These are phyloP conservation scores for Dictyostelium firmibasis DNA, from an alignment of 78 protist genomes.

Conservation along the genomic window DNA sequence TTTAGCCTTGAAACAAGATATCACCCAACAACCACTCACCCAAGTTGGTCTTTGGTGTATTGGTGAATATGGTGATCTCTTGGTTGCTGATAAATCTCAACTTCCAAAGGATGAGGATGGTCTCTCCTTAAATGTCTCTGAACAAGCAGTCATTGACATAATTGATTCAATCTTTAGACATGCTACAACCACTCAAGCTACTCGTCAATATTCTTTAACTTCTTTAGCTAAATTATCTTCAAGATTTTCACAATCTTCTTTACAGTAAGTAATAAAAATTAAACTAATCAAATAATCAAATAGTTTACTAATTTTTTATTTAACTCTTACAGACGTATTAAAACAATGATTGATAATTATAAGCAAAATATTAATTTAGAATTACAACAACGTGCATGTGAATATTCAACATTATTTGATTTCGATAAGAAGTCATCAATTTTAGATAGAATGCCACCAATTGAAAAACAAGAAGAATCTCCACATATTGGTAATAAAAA, in stretches of 20 bases:
- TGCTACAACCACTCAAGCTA: conserved; percentile 46
- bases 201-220: conserved; percentile 87
- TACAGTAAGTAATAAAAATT: conserved; percentile 1
- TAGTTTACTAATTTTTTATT: not conserved
- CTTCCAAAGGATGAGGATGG: conserved; percentile 76
- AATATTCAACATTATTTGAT: conserved; percentile 86
- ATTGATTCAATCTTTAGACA: conserved; percentile 52
- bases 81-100: conserved; percentile 68
- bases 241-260: conserved; percentile 54
- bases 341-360: conserved; percentile 25
- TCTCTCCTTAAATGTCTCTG: conserved; percentile 21
- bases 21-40: conserved; percentile 75
- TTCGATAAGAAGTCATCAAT: conserved; percentile 20
- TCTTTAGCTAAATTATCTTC: conserved; percentile 88
- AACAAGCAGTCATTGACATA: conserved; percentile 78
- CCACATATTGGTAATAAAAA: conserved; percentile 11
- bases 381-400: conserved; percentile 95
- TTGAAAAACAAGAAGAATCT: conserved; percentile 45
- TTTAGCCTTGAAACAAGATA: conserved; percentile 43
- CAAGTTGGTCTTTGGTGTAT: conserved; percentile 91
- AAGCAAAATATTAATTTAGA: conserved; percentile 82
- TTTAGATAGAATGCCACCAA: conserved; percentile 49
- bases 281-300: no score
- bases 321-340: not conserved
- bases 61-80: conserved; percentile 95